Conservation (phyloP, 1,284 basidiomycete genomes). For the Malassezia nana region DNA sequence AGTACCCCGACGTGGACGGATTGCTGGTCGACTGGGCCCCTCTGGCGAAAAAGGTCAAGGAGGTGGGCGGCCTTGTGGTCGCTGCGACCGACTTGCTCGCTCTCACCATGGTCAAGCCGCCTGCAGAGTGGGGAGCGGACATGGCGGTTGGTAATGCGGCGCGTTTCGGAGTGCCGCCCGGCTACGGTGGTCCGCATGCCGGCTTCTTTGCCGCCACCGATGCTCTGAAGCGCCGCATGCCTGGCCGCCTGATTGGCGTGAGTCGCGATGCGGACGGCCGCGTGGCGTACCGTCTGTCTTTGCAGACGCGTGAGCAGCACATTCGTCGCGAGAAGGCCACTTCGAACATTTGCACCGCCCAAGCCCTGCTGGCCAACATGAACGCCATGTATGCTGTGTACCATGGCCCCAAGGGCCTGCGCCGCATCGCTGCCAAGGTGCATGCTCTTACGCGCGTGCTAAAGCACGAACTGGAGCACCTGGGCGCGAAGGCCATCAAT, state of each 20-base stretch:
- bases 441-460: slow-evolving; percentile 79
- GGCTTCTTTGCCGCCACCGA: slow-evolving; percentile 94
- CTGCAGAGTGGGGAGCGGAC: slow-evolving; percentile 97
- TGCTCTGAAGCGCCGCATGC: slow-evolving; percentile 89
- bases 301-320: slow-evolving; percentile 57
- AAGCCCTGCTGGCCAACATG: slow-evolving; percentile 47
- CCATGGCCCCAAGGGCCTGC: slow-evolving; percentile 80
- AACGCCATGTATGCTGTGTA: slow-evolving; percentile 60
- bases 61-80: slow-evolving; percentile 66
- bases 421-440: slow-evolving; percentile 76
- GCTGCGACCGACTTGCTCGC: slow-evolving; percentile 87
- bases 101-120: slow-evolving; percentile 82
- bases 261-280: slow-evolving; percentile 75
- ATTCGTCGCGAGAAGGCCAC: slow-evolving; percentile 48
- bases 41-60: slow-evolving; percentile 64
- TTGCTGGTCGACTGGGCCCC: slow-evolving; percentile 65
- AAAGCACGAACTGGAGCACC: slow-evolving; percentile 59
- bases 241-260: slow-evolving; percentile 81
- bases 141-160: slow-evolving; percentile 89
- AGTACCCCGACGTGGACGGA: slow-evolving; percentile 74
- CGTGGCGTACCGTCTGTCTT: slow-evolving; percentile 78
- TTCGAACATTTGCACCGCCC: slow-evolving; percentile 48
- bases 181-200: slow-evolving; percentile 54
- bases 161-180: slow-evolving; percentile 65
- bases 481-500: slow-evolving; percentile 60